Conservation (phyloP, 441 rosid species). For the Omphalea diandra region DNA sequence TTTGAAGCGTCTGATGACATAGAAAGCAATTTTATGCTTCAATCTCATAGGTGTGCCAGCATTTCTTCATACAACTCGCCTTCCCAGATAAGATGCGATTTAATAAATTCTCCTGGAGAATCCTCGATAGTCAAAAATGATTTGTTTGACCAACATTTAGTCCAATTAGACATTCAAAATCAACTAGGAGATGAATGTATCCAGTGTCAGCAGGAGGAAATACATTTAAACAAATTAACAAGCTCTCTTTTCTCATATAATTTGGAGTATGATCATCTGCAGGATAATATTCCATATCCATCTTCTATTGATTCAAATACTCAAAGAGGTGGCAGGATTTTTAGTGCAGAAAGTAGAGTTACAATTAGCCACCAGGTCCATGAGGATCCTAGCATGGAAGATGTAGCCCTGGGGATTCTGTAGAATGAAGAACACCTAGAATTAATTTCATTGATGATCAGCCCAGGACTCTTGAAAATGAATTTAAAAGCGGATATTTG, state of each 20-base stretch:
- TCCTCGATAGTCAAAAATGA: constrained; percentile 11
- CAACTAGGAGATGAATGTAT: constrained; percentile 5
- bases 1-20: constrained; percentile 26
- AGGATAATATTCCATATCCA: constrained; percentile 12
- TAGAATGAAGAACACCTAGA: constrained; percentile 4
- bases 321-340: constrained; percentile 12
- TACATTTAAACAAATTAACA: constrained; percentile 8
- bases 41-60: constrained; percentile 18
- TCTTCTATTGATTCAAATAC: constrained; percentile 18
- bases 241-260: constrained; percentile 14
- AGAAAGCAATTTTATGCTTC: constrained; percentile 19
- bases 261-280: constrained; percentile 23
- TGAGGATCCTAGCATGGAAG: constrained; percentile 15
- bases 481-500: constrained; percentile 15
- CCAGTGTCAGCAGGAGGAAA: constrained; percentile 11
- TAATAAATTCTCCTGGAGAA: constrained; percentile 13
- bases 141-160: not conserved
- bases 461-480: constrained; percentile 4
- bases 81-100: constrained; percentile 9
- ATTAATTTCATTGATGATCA: constrained; percentile 1
- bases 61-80: constrained; percentile 11
- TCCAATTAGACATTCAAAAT: constrained; percentile 11
- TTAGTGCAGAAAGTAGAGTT: not conserved
- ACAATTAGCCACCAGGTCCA: constrained; percentile 3
- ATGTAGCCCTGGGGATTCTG: constrained; percentile 19